Conservation (phyloP, 148 eudicot species). For the Nyssa sinensis region DNA sequence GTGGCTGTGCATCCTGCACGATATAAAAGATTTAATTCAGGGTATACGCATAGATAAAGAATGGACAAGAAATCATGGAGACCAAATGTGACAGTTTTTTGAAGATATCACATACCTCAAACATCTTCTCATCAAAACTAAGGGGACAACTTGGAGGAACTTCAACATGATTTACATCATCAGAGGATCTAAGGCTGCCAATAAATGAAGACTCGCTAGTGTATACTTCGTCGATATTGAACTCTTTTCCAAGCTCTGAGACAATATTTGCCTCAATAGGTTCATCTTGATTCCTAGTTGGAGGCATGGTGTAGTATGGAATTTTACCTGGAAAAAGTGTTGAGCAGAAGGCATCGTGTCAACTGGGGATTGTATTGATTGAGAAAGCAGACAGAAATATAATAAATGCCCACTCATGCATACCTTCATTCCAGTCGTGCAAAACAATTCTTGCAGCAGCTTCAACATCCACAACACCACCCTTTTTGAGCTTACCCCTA, state of each 20-base stretch:
- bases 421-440: constrained; percentile 98
- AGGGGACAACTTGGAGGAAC: constrained; percentile 74
- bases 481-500: constrained; percentile 91
- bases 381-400: too few relatives aligned
- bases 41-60: neutral
- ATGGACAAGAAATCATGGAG: neutral
- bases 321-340: constrained; percentile 66
- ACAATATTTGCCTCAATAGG: constrained; percentile 67
- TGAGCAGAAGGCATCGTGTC: neutral
- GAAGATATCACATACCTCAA: constrained; percentile 55
- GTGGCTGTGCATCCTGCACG: constrained; percentile 42
- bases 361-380: neutral
- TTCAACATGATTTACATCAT: constrained; percentile 75
- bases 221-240: constrained; percentile 85
- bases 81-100: too few relatives aligned
- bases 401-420: constrained; percentile 2
- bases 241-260: constrained; percentile 78
- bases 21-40: neutral
- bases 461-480: constrained; percentile 75
- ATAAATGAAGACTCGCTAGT: constrained; percentile 73
- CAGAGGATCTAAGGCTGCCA: constrained; percentile 79
- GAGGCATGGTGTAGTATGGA: constrained; percentile 92
- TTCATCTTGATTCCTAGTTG: constrained; percentile 63
- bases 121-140: constrained; percentile 68
- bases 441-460: constrained; percentile 90